phyloP scores from a whole-genome alignment of 495 filamentous ascomycete species.

The Penicillium salamii region DNA sequence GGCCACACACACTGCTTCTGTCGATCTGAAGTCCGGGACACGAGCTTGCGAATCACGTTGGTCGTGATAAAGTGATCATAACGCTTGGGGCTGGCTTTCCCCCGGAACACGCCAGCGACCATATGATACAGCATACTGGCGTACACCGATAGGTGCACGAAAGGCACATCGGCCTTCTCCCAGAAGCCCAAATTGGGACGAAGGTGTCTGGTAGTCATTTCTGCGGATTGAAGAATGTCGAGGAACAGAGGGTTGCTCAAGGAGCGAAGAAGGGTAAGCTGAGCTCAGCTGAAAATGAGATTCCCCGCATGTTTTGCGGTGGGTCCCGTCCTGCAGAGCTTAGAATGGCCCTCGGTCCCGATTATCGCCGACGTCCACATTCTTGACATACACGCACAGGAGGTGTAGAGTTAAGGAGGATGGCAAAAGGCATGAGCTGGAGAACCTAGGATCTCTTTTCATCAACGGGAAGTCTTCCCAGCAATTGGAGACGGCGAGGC shows the following conservation, averaged over 20 bases:
- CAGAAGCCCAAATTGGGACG: constrained; percentile 31
- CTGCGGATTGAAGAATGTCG: constrained; percentile 6
- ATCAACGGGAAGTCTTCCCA: no score
- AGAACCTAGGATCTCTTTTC: no score
- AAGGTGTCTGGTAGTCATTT: constrained; percentile 3
- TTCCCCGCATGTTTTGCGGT: no score
- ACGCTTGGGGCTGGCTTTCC: constrained; percentile 28
- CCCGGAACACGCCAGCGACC: constrained; percentile 38
- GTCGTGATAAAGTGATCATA: constrained; percentile 34
- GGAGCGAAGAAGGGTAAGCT: not conserved
- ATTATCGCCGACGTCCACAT: no score
- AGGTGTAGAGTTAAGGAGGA: no score
- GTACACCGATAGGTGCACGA: constrained; percentile 18
- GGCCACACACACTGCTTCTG: constrained; percentile 35
- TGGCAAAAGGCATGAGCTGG: no score
- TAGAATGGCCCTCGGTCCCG: no score
- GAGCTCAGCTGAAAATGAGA: no score
- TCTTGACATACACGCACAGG: no score
- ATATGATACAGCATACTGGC: constrained; percentile 24
- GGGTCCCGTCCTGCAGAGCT: no score
- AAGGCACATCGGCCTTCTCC: constrained; percentile 34
- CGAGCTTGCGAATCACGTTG: constrained; percentile 23
- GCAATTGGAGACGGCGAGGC: no score
- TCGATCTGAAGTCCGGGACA: constrained; percentile 18
- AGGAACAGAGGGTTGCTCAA: not conserved